These are phyloP conservation scores for Elsinoe batatas DNA, from an alignment of 2,329 filamentous ascomycete species.

Conservation along the genomic window DNA sequence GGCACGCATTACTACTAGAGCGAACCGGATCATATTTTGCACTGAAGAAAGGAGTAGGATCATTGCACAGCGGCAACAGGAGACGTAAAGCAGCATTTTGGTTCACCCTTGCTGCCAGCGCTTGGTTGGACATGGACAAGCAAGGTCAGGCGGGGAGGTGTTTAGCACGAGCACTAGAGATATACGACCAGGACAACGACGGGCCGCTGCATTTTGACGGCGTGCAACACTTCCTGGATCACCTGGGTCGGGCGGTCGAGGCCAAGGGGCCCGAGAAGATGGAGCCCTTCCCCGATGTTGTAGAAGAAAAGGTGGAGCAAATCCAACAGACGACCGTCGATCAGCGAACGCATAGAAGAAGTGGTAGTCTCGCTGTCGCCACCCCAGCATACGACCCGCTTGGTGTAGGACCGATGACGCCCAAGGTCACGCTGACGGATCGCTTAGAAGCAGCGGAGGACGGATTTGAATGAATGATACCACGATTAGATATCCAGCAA, in stretches of 20 bases:
- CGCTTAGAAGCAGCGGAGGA: background rate
- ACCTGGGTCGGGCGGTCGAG: constrained; percentile 55
- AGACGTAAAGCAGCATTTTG: constrained; percentile 81
- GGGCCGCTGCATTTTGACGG: constrained; percentile 39
- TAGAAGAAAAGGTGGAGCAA: constrained; percentile 22
- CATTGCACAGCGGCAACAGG: constrained; percentile 59
- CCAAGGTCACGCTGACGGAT: background rate
- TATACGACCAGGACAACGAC: constrained; percentile 40
- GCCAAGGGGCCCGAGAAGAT: constrained; percentile 33
- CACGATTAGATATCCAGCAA: constrained; percentile 14
- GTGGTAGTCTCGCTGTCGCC: constrained; percentile 27
- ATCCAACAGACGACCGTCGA: constrained; percentile 27
- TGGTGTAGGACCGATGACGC: constrained; percentile 20
- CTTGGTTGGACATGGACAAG: constrained; percentile 71
- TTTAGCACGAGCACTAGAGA: constrained; percentile 55
- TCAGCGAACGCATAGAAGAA: constrained; percentile 31
- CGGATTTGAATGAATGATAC: constrained; percentile 23
- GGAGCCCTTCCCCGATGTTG: constrained; percentile 20
- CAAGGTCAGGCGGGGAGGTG: constrained; percentile 68
- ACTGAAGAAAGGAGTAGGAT: constrained; percentile 58
- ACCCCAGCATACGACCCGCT: constrained; percentile 24
- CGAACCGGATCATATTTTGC: constrained; percentile 77
- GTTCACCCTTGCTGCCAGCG: constrained; percentile 72
- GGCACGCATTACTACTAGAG: constrained; percentile 76
- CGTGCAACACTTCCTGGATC: constrained; percentile 54